Evolutionary conservation across 1,284 basidiomycete genomes (phyloP).

Genomic region (Trichosporon asahii): DNA sequence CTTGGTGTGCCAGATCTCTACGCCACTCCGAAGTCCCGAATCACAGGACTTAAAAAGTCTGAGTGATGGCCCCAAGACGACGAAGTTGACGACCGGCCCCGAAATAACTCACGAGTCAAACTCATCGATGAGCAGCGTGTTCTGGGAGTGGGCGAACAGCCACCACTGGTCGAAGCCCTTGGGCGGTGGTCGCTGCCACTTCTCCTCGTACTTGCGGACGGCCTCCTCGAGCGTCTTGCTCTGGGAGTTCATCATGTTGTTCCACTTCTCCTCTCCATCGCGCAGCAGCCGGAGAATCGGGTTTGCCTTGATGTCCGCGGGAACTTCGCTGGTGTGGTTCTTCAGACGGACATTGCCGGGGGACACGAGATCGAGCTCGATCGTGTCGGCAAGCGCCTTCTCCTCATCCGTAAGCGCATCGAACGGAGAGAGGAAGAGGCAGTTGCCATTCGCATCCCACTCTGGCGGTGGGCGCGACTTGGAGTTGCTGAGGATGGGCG

Average conservation of each 20-base stretch:
- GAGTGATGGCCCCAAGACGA: neutral
- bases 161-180: slow-evolving; percentile 52
- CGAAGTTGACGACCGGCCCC: neutral
- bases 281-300: slow-evolving; percentile 53
- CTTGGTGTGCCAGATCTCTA: neutral
- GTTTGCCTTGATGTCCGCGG: slow-evolving; percentile 36
- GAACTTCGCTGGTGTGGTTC: slow-evolving; percentile 22
- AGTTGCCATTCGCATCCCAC: slow-evolving; percentile 49
- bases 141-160: slow-evolving; percentile 18
- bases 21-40: neutral
- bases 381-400: slow-evolving; percentile 34
- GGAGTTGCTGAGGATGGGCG: slow-evolving; percentile 39
- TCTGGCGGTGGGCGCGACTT: slow-evolving; percentile 36
- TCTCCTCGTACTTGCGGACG: slow-evolving; percentile 51
- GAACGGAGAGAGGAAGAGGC: slow-evolving; percentile 50
- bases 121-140: slow-evolving; percentile 50
- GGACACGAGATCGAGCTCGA: slow-evolving; percentile 39
- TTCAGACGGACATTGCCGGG: slow-evolving; percentile 37
- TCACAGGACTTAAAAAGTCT: neutral
- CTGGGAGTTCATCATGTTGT: slow-evolving; percentile 50
- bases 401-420: slow-evolving; percentile 44
- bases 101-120: slow-evolving; percentile 45
- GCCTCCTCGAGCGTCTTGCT: slow-evolving; percentile 54
- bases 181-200: slow-evolving; percentile 52
- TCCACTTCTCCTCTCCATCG: slow-evolving; percentile 54